Evolutionary conservation across 108 stramenopile species (phyloP).

Genomic region (Schizochytrium sp.): DNA sequence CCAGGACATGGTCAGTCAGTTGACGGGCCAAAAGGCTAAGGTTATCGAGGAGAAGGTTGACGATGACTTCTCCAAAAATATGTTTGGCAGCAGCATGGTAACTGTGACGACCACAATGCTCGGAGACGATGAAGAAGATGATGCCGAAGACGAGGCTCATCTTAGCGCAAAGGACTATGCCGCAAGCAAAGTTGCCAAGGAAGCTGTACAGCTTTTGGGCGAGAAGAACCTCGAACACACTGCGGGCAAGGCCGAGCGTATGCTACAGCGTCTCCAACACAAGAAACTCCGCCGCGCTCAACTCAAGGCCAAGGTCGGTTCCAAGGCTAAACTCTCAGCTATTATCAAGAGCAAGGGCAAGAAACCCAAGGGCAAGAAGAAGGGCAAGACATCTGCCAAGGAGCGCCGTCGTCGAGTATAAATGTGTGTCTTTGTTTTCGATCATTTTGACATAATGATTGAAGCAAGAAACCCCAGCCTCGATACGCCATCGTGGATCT

Average conservation of each 20-base stretch:
- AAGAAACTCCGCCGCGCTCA: slow-evolving; percentile 35
- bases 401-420: slow-evolving; percentile 36
- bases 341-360: background rate
- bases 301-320: background rate
- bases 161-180: slow-evolving; percentile 1
- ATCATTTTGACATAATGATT: no score
- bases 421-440: background rate
- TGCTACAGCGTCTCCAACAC: slow-evolving; percentile 9
- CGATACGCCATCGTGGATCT: no score
- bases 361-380: background rate
- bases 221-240: slow-evolving; percentile 12
- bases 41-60: slow-evolving; percentile 13
- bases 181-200: background rate
- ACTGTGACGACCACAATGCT: slow-evolving; percentile 42
- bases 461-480: no score
- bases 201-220: background rate
- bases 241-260: slow-evolving; percentile 42
- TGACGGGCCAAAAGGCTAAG: slow-evolving; percentile 31
- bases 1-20: background rate
- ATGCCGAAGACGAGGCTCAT: background rate
- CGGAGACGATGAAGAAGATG: slow-evolving; percentile 44
- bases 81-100: slow-evolving; percentile 45
- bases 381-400: slow-evolving; percentile 22
- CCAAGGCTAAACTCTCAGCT: slow-evolving; percentile 13
- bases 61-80: slow-evolving; percentile 36